These are phyloP conservation scores for Cladobotryum mycophilum DNA, from an alignment of 2,329 filamentous ascomycete species.

Conservation along the genomic window DNA sequence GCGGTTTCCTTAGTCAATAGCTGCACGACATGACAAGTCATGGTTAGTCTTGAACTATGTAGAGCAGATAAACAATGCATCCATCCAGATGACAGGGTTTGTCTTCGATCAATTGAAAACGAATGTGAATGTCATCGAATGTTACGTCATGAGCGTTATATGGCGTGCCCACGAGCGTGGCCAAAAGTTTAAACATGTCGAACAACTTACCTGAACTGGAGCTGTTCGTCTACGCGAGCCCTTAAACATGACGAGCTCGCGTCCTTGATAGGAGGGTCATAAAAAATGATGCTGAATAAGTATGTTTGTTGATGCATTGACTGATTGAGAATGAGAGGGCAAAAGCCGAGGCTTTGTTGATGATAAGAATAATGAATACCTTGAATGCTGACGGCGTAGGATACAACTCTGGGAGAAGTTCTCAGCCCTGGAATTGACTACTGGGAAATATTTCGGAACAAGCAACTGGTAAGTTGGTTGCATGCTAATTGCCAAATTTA, in stretches of 20 bases:
- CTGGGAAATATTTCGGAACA: not conserved
- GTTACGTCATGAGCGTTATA: too few relatives aligned
- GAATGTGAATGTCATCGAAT: not conserved
- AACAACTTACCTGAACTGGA: constrained; percentile 37
- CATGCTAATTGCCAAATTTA: not conserved
- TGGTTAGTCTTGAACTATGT: constrained; percentile 3
- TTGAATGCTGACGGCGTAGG: too few relatives aligned
- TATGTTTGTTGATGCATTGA: not conserved
- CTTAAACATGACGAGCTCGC: constrained; percentile 39
- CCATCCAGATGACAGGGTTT: not conserved
- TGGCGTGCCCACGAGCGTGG: not conserved
- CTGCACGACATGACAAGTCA: constrained; percentile 34
- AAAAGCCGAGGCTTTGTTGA: too few relatives aligned
- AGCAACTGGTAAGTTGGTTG: too few relatives aligned
- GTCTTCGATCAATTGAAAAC: not conserved
- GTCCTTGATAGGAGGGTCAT: not conserved
- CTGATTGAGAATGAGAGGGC: too few relatives aligned
- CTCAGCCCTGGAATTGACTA: not conserved
- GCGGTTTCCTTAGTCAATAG: constrained; percentile 58
- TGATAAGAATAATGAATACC: too few relatives aligned
- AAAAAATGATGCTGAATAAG: not conserved
- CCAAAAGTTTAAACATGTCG: not conserved
- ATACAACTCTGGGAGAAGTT: not conserved
- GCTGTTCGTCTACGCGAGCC: constrained; percentile 43
- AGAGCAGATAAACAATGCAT: not conserved